phyloP scores from a whole-genome alignment of 768 basidiomycete genomes.

The Russula lepida region DNA sequence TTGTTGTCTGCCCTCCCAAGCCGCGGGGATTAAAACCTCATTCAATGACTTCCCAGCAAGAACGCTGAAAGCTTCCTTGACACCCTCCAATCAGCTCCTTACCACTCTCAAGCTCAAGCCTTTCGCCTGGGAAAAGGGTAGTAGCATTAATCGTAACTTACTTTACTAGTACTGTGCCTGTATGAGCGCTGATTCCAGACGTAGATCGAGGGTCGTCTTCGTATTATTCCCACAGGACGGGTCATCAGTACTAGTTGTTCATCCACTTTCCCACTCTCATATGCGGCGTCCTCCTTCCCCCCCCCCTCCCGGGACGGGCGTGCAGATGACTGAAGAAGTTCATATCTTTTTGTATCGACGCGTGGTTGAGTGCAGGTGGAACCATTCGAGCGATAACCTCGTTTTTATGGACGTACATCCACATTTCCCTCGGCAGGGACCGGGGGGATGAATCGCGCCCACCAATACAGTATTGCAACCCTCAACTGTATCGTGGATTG shows the following conservation, averaged over 20 bases:
- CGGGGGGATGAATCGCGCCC: neutral
- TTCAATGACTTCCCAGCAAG: conserved; percentile 6
- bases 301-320: neutral
- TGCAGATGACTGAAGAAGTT: neutral
- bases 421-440: neutral
- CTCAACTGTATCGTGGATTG: neutral
- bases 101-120: neutral
- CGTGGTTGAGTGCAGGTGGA: neutral
- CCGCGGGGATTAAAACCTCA: conserved; percentile 13
- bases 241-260: too few relatives aligned
- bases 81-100: conserved; percentile 4
- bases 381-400: neutral
- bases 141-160: too few relatives aligned
- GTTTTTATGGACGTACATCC: neutral
- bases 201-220: neutral
- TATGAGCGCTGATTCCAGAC: neutral
- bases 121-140: neutral
- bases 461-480: too few relatives aligned
- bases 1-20: neutral
- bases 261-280: neutral
- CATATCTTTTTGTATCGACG: neutral
- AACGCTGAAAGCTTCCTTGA: conserved; percentile 9
- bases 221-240: neutral
- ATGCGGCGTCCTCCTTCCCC: neutral
- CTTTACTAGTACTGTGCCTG: neutral